Conservation (phyloP, 345 rosid genomes). For the Populus davidiana region DNA sequence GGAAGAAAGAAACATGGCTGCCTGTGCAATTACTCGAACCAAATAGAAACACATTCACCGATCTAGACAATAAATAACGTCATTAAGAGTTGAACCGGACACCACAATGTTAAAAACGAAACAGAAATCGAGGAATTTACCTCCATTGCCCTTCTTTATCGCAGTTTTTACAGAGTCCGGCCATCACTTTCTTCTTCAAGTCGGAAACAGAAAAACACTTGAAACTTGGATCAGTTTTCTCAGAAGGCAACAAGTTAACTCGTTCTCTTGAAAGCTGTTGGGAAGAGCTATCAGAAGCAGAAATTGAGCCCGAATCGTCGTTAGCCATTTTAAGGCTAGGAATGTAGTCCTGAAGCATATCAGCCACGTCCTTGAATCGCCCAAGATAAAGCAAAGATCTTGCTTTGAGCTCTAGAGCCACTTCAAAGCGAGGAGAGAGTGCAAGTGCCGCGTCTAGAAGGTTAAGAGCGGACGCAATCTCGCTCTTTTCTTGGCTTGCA, state of each 20-base stretch:
- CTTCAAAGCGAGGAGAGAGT: constrained; percentile 69
- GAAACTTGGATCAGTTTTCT: constrained; percentile 49
- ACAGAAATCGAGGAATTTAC: constrained; percentile 31
- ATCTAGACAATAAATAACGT: constrained; percentile 15
- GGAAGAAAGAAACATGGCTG: background rate
- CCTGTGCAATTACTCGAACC: constrained; percentile 20
- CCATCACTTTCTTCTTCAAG: constrained; percentile 83
- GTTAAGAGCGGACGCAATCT: constrained; percentile 58
- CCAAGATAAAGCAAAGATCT: constrained; percentile 62
- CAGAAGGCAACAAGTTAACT: constrained; percentile 47
- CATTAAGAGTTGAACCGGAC: constrained; percentile 13
- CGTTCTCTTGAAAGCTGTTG: constrained; percentile 45
- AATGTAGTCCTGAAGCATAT: constrained; percentile 84
- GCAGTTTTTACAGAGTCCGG: constrained; percentile 70
- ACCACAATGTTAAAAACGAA: background rate
- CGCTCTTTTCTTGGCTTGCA: constrained; percentile 57
- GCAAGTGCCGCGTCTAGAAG: constrained; percentile 77
- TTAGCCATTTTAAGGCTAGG: constrained; percentile 61
- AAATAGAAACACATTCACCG: constrained; percentile 5
- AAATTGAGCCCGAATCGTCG: constrained; percentile 53
- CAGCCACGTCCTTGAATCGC: constrained; percentile 68
- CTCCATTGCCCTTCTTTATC: constrained; percentile 93
- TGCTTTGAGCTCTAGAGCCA: constrained; percentile 77
- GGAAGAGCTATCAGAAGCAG: constrained; percentile 56
- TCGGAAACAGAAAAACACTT: constrained; percentile 78